These are phyloP conservation scores for Discostella stelligera DNA, from an alignment of 352 stramenopile genomes.

Conservation along the genomic window DNA sequence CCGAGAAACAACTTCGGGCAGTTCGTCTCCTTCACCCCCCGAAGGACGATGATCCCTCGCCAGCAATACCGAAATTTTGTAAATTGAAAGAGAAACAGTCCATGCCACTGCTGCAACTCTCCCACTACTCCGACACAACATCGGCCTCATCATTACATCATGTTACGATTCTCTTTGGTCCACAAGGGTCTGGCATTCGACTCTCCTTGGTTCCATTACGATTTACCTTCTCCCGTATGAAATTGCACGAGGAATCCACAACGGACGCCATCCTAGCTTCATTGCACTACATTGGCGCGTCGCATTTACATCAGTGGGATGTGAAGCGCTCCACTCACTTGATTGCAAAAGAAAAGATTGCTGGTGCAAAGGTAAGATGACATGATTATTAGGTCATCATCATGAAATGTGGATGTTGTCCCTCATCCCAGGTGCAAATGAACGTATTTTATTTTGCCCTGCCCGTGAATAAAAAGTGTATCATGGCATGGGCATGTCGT, in stretches of 20 bases:
- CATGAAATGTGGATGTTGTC: neutral
- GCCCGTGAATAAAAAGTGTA: constrained; percentile 1
- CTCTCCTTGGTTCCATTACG: constrained; percentile 32
- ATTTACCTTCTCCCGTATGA: constrained; percentile 41
- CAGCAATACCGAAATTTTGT: constrained; percentile 25
- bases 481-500: constrained; percentile 47
- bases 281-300: constrained; percentile 38
- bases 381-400: neutral
- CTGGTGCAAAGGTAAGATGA: constrained; percentile 29
- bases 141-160: constrained; percentile 8
- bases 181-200: constrained; percentile 40
- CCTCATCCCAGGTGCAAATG: too few species aligned
- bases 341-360: constrained; percentile 29
- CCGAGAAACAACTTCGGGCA: constrained; percentile 34
- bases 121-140: constrained; percentile 14
- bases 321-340: constrained; percentile 39
- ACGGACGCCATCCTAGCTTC: constrained; percentile 21
- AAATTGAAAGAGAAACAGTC: constrained; percentile 36
- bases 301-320: constrained; percentile 32
- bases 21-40: constrained; percentile 16
- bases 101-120: constrained; percentile 31
- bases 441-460: too few species aligned
- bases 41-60: neutral
- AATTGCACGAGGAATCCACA: neutral
- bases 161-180: constrained; percentile 41